Evolutionary conservation across 2,329 filamentous ascomycete genomes (phyloP).

Genomic region (Lasiodiplodia theobromae): DNA sequence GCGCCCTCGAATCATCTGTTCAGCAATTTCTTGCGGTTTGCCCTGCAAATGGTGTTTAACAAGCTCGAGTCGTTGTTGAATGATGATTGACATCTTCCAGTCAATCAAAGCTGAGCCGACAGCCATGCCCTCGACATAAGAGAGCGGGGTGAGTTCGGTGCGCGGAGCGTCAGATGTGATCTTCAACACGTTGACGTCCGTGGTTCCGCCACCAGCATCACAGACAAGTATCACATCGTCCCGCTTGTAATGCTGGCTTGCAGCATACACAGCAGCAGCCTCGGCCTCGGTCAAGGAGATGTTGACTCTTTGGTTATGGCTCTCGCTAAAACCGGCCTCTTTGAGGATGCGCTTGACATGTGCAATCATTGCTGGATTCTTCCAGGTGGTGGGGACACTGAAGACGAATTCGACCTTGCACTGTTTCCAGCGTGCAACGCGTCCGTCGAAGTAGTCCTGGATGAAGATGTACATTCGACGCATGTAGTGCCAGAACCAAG

Average conservation of each 20-base stretch:
- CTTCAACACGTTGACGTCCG: constrained; percentile 18
- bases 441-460: constrained; percentile 38
- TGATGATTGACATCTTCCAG: neutral
- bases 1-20: neutral
- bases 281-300: constrained; percentile 57
- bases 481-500: constrained; percentile 43
- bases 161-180: neutral
- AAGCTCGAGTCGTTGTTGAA: neutral
- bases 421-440: constrained; percentile 43
- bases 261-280: constrained; percentile 54
- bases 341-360: constrained; percentile 53
- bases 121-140: constrained; percentile 21
- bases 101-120: constrained; percentile 31
- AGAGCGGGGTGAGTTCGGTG: neutral
- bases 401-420: constrained; percentile 55
- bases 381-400: constrained; percentile 62
- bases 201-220: constrained; percentile 55
- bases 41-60: neutral
- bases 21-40: neutral
- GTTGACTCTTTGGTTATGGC: constrained; percentile 40
- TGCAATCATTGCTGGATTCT: constrained; percentile 55
- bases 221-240: constrained; percentile 52
- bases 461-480: constrained; percentile 54
- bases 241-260: constrained; percentile 28
- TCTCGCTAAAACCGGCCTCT: constrained; percentile 53